A percentile compares a stretch with the other conserved stretches of the same genome.
Conservation (phyloP, 2,329 filamentous ascomycete species). For the Fusarium sp. region DNA sequence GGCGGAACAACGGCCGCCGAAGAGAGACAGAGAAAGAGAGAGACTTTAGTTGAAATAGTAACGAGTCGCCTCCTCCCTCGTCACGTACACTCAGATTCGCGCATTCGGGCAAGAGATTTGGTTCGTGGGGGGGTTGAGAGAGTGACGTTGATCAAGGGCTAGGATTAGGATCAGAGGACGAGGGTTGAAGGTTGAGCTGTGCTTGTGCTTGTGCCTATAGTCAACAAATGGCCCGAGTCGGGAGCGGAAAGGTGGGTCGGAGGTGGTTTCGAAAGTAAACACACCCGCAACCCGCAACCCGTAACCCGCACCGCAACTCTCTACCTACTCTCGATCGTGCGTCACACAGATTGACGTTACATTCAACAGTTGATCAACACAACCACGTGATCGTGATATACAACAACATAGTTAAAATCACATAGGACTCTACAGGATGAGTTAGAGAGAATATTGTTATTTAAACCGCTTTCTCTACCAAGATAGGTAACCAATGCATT, state of each 20-base stretch:
- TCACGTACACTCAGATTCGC: slow-evolving; percentile 40
- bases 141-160: slow-evolving; percentile 23
- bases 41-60: slow-evolving; percentile 25
- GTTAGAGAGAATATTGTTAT: too few relatives aligned
- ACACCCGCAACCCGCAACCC: slow-evolving; percentile 8
- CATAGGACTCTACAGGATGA: too few relatives aligned
- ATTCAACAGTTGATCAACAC: slow-evolving; percentile 35
- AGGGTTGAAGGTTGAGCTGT: slow-evolving; percentile 29
- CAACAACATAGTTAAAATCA: background rate
- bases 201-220: slow-evolving; percentile 10
- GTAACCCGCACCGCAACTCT: background rate
- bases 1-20: background rate
- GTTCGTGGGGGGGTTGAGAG: slow-evolving; percentile 16
- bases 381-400: slow-evolving; percentile 26
- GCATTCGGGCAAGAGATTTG: slow-evolving; percentile 35
- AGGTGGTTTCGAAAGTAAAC: slow-evolving; percentile 47
- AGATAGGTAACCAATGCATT: background rate
- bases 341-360: slow-evolving; percentile 40
- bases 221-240: slow-evolving; percentile 26
- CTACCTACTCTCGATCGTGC: slow-evolving; percentile 19
- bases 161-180: slow-evolving; percentile 28
- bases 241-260: slow-evolving; percentile 42
- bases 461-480: background rate
- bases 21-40: slow-evolving; percentile 6
- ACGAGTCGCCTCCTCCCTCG: slow-evolving; percentile 46